Conservation (phyloP, 2,329 filamentous ascomycete species). For the Magnaporthiopsis incrustans region DNA sequence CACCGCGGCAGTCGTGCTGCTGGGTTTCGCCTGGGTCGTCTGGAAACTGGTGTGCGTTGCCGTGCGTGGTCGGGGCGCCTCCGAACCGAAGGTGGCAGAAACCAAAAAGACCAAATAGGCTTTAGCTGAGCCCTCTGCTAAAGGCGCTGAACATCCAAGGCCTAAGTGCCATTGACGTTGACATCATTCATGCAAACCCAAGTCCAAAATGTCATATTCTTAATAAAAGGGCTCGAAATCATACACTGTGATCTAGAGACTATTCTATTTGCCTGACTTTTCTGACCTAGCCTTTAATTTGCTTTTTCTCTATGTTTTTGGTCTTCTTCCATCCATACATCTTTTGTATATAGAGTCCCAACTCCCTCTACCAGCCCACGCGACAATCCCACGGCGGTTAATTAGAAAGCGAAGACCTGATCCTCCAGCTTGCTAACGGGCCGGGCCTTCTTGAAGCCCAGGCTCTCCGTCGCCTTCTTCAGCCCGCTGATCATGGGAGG, state of each 20-base stretch:
- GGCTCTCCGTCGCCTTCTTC: conserved; percentile 87
- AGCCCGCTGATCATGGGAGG: conserved; percentile 94
- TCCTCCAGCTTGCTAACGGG: conserved; percentile 97
- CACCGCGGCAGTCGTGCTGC: conserved; percentile 49
- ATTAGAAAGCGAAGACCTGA: conserved; percentile 89
- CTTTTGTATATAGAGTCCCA: not conserved
- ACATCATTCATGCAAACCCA: not conserved
- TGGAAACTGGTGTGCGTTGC: conserved; percentile 43
- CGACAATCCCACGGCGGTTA: not conserved
- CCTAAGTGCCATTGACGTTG: not conserved
- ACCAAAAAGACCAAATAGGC: conserved; percentile 12
- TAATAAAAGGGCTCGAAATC: not conserved
- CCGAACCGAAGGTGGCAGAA: conserved; percentile 14
- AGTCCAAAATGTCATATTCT: not conserved
- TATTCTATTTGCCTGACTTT: not conserved
- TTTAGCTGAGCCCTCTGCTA: too few species aligned
- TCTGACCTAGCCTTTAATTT: not conserved
- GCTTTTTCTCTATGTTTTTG: not conserved
- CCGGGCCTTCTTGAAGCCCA: conserved; percentile 86
- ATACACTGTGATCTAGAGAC: not conserved
- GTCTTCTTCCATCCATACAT: not conserved
- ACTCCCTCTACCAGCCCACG: not conserved
- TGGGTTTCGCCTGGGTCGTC: conserved; percentile 64
- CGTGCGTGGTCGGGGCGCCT: conserved; percentile 5
- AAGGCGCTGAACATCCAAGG: too few species aligned